These are phyloP conservation scores for Neoascochyta sp. DNA, from an alignment of 2,329 filamentous ascomycete genomes.

Conservation along the genomic window DNA sequence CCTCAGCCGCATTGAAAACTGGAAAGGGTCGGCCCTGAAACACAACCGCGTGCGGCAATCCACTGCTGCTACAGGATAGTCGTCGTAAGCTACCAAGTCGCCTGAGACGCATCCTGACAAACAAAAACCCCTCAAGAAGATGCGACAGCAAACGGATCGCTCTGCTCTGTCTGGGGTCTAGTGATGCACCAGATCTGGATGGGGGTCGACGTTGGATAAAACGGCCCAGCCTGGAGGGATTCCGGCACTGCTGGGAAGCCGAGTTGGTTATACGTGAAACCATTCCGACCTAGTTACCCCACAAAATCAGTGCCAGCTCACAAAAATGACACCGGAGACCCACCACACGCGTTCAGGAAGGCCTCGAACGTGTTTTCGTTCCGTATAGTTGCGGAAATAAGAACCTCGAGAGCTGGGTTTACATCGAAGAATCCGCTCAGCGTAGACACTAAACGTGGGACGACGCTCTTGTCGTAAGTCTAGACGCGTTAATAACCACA, in stretches of 20 bases:
- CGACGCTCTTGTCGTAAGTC: slow-evolving; percentile 66
- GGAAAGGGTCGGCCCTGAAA: slow-evolving; percentile 12
- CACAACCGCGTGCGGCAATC: slow-evolving; percentile 16
- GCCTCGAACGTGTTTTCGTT: slow-evolving; percentile 65
- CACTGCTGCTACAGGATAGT: slow-evolving; percentile 12
- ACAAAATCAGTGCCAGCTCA: slow-evolving; percentile 36
- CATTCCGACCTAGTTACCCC: slow-evolving; percentile 37
- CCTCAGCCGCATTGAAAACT: slow-evolving; percentile 7
- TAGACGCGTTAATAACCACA: slow-evolving; percentile 38
- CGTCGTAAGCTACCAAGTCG: too few species aligned
- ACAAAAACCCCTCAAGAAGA: too few species aligned
- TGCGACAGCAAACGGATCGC: slow-evolving; percentile 28
- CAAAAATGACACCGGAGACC: slow-evolving; percentile 35
- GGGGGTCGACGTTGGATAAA: slow-evolving; percentile 58
- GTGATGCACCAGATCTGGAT: slow-evolving; percentile 55
- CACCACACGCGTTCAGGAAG: slow-evolving; percentile 59
- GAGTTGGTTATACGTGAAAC: slow-evolving; percentile 33
- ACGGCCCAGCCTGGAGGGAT: slow-evolving; percentile 56
- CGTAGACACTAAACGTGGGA: slow-evolving; percentile 62
- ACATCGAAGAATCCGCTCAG: slow-evolving; percentile 59
- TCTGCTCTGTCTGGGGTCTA: slow-evolving; percentile 13
- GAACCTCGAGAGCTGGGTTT: slow-evolving; percentile 54
- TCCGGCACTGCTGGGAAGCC: slow-evolving; percentile 31
- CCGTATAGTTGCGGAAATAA: slow-evolving; percentile 68
- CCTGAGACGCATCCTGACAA: too few species aligned